Conservation (phyloP, 2,329 filamentous ascomycete species). For the Sclerotinia sclerotiorum region DNA sequence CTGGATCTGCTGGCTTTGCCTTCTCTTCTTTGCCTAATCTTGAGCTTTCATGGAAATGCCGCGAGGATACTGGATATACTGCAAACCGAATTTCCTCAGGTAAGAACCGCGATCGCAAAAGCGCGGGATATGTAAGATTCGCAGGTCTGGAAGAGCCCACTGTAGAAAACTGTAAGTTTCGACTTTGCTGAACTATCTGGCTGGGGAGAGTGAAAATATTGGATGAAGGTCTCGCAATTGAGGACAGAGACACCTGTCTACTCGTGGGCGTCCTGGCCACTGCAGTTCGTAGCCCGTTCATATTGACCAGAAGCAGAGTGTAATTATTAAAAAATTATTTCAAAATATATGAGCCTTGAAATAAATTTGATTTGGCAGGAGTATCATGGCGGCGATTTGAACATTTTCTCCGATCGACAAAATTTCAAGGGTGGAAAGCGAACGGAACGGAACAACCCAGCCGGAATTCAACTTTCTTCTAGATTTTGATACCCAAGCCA, state of each 20-base stretch:
- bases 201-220: slow-evolving; percentile 39
- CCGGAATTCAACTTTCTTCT: slow-evolving; percentile 36
- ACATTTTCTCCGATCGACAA: slow-evolving; percentile 35
- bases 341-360: slow-evolving; percentile 23
- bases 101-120: slow-evolving; percentile 43
- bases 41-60: slow-evolving; percentile 34
- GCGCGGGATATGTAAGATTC: slow-evolving; percentile 43
- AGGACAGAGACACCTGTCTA: slow-evolving; percentile 33
- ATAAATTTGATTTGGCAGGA: slow-evolving; percentile 29
- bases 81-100: slow-evolving; percentile 37
- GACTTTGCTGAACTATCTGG: slow-evolving; percentile 41
- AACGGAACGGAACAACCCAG: slow-evolving; percentile 16
- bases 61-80: slow-evolving; percentile 21
- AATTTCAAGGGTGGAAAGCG: slow-evolving; percentile 27
- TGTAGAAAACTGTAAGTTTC: slow-evolving; percentile 34
- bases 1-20: slow-evolving; percentile 25
- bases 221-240: slow-evolving; percentile 40
- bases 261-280: slow-evolving; percentile 34
- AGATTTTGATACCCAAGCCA: slow-evolving; percentile 21
- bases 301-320: slow-evolving; percentile 28
- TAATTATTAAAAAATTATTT: slow-evolving; percentile 17
- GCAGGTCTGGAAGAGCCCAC: slow-evolving; percentile 41
- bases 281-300: slow-evolving; percentile 38
- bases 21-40: slow-evolving; percentile 36
- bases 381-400: slow-evolving; percentile 29